Evolutionary conservation across 2,329 filamentous ascomycete genomes (phyloP).

Genomic region (Alternaria brassicicola): DNA sequence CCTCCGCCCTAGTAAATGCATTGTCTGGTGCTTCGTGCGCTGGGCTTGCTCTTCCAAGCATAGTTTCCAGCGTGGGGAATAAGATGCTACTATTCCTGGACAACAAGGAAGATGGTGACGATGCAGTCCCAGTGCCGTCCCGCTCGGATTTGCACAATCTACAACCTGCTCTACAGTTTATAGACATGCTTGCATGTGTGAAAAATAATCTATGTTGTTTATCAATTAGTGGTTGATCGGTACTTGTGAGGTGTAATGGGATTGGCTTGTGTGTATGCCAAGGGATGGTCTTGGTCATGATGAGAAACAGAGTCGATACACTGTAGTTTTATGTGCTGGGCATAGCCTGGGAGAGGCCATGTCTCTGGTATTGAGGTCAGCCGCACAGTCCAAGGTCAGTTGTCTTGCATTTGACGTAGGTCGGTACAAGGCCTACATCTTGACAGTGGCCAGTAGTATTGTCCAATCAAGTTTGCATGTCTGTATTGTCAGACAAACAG

Average conservation of each 20-base stretch:
- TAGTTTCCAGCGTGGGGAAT: neutral
- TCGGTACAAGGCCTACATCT: neutral
- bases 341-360: neutral
- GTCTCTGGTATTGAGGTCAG: neutral
- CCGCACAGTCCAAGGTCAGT: neutral
- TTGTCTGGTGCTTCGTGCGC: neutral
- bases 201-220: no score
- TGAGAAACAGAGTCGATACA: neutral
- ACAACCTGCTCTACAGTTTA: neutral
- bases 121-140: neutral
- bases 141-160: neutral
- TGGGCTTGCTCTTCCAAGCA: neutral
- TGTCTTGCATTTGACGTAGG: neutral
- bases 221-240: no score
- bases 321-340: neutral
- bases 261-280: neutral
- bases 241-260: neutral
- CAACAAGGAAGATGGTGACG: neutral
- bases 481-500: neutral
- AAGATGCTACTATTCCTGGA: neutral
- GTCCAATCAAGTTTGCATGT: neutral
- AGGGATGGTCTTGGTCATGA: neutral
- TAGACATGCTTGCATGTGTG: neutral
- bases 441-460: accelerated
- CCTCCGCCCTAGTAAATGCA: neutral